Evolutionary conservation across 352 stramenopile genomes (phyloP), one percentile per base, ranked within the genome.

Genomic region (Phytopythium oedochilum): DNA sequence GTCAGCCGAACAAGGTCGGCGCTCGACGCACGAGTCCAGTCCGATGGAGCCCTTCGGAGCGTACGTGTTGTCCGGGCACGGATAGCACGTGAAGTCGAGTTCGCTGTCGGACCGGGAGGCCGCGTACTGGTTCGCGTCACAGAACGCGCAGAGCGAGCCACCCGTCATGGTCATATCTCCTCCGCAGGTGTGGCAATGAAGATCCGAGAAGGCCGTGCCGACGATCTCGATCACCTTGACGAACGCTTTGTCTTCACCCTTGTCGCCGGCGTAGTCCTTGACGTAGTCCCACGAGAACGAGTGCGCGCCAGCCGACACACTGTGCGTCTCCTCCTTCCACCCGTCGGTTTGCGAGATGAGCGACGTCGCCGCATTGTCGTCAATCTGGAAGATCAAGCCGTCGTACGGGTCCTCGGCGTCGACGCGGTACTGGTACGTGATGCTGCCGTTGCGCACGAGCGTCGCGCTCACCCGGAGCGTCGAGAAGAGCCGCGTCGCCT

Each of bases 211-310:
- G 17, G 75, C 63, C n/a, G 84, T 94, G n/a, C 84, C 81, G 26
- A 89, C 79, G 15, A 94, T 57, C 61, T 92, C 84, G 62, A 94
- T 83, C 38, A 92, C 78, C 52, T 91, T 89, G 51, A 92, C 32
- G 39, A 68, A 84, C 5, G 81, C 81, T 51, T 78, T 79, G 60
- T 94, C 84, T 5, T 79, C 67, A 20, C 84, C 84, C 7, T 61
- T 69, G 60, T 94, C 84, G 17, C 78, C 80, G 5, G 66, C 64
- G 53, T 87, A 89, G 55, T 91, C 78, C 61, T 92, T 94, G 18
- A 83, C 78, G 57, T 89, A 94, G 49, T 91, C 77, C 84, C 84
- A 94, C 43, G 72, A 70, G 52, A 94, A 74, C 18, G 78, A 78
- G 53, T 94, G 84, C 10, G 78, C 69, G 12, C 84, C 84, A 20